Conservation (phyloP, 2,329 filamentous ascomycete genomes). For the Penicillium psychrosexuale region DNA sequence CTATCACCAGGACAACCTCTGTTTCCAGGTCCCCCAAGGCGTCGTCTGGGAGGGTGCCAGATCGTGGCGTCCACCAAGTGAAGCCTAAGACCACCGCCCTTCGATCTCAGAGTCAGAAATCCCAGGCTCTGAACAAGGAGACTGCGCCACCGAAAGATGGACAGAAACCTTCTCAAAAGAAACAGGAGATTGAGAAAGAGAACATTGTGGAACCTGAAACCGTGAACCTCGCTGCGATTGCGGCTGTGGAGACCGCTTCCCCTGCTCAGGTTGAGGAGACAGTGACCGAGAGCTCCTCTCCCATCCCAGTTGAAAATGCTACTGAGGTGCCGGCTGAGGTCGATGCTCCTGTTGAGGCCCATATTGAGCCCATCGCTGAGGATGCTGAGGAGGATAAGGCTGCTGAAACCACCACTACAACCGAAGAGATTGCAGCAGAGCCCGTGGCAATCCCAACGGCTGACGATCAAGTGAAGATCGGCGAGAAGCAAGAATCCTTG, state of each 20-base stretch:
- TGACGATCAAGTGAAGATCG: not conserved
- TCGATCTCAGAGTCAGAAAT: conserved; percentile 23
- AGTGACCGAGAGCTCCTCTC: not conserved
- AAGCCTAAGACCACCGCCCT: conserved; percentile 18
- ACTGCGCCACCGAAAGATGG: conserved; percentile 1
- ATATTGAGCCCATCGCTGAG: not conserved
- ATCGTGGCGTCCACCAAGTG: conserved; percentile 14
- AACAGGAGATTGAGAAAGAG: conserved; percentile 21
- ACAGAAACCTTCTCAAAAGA: conserved; percentile 1
- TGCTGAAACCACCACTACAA: not conserved
- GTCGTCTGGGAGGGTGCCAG: conserved; percentile 24
- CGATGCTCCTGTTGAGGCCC: not conserved
- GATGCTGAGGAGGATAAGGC: not conserved
- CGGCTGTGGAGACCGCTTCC: not conserved
- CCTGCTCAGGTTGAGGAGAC: conserved; percentile 8
- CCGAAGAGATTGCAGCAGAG: not conserved
- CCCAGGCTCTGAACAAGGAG: conserved; percentile 14
- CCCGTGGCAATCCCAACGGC: not conserved
- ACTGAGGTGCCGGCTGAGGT: not conserved
- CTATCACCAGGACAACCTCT: conserved; percentile 33
- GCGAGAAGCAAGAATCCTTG: not conserved
- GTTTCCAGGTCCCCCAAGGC: conserved; percentile 22
- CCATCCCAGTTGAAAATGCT: not conserved
- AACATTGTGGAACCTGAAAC: conserved; percentile 10
- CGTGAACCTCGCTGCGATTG: too few relatives aligned